A percentile compares a stretch with the other conserved stretches of the same genome.
phyloP scores from a whole-genome alignment of 208 protist species.

The Crithidia fasciculata region DNA sequence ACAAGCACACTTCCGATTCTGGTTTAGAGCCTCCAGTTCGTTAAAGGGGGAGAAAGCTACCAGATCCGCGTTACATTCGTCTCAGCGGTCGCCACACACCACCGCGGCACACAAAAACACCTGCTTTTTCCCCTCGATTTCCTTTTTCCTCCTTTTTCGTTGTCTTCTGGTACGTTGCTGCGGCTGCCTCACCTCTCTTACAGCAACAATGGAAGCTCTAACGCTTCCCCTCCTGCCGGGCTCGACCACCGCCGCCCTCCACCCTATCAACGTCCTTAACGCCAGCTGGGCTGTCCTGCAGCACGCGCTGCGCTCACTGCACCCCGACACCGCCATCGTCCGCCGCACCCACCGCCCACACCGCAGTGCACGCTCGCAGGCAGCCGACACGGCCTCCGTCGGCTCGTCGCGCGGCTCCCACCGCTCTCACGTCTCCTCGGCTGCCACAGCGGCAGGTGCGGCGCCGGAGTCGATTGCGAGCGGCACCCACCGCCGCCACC shows the following conservation, averaged over 20 bases:
- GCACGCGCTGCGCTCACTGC: conserved; percentile 57
- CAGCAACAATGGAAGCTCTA: conserved; percentile 8
- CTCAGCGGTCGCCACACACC: no score
- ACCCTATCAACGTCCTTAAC: conserved; percentile 60
- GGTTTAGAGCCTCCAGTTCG: no score
- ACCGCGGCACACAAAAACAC: no score
- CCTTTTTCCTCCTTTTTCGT: background rate
- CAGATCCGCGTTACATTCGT: no score
- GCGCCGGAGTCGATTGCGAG: background rate
- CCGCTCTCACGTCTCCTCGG: conserved; percentile 9
- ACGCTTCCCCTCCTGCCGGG: conserved; percentile 31
- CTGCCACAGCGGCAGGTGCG: background rate
- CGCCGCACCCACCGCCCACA: conserved; percentile 37
- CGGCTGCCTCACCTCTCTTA: background rate
- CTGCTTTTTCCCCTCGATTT: background rate
- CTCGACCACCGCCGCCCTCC: conserved; percentile 42
- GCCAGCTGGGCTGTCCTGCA: conserved; percentile 41
- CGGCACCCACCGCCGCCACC: conserved; percentile 15
- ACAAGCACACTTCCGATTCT: no score
- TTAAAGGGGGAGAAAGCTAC: no score
- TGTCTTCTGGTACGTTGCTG: background rate
- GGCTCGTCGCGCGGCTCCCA: conserved; percentile 29
- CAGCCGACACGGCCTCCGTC: conserved; percentile 22
- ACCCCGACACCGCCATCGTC: conserved; percentile 65
- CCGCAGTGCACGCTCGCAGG: conserved; percentile 2